Evolutionary conservation across 1,284 basidiomycete species (phyloP).

Genomic region (Apiotrichum veenhuisii): DNA sequence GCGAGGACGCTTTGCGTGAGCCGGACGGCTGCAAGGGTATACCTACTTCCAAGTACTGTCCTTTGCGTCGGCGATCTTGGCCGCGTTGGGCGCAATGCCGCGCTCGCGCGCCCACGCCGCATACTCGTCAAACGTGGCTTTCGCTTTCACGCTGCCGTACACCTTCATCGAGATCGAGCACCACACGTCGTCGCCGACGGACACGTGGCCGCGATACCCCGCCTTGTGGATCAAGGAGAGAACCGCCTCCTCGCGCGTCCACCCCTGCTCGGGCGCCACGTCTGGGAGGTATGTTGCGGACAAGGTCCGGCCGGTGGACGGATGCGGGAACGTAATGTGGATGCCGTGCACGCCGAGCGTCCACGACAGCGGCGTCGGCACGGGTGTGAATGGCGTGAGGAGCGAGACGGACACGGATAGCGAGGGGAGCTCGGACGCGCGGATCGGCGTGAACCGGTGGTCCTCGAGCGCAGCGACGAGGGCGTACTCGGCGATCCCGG

Average conservation of each 20-base stretch:
- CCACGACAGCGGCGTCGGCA: constrained; percentile 84
- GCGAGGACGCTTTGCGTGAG: constrained; percentile 7
- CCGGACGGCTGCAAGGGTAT: neutral
- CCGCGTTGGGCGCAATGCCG: neutral
- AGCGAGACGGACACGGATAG: constrained; percentile 81
- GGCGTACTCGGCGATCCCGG: constrained; percentile 84
- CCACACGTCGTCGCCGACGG: constrained; percentile 64
- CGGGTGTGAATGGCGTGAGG: constrained; percentile 87
- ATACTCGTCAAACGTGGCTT: constrained; percentile 72
- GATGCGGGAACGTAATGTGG: constrained; percentile 79
- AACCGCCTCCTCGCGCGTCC: constrained; percentile 83
- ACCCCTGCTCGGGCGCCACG: constrained; percentile 86
- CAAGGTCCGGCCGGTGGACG: constrained; percentile 58
- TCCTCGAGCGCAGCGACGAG: constrained; percentile 60
- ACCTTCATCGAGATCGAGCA: constrained; percentile 70
- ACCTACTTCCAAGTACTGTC: constrained; percentile 13
- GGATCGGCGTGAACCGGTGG: constrained; percentile 61
- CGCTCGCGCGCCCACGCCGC: constrained; percentile 4
- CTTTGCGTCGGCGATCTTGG: neutral
- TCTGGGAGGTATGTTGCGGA: constrained; percentile 94
- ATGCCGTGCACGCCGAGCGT: constrained; percentile 87
- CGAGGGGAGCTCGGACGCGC: constrained; percentile 66
- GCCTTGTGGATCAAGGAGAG: constrained; percentile 90
- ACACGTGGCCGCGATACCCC: constrained; percentile 74
- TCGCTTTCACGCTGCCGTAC: constrained; percentile 77